Percentiles rank a stretch among this genome's conserved stretches.
Evolutionary conservation across 2,329 filamentous ascomycete species (phyloP).

Genomic region (Tolypocladium sp.): DNA sequence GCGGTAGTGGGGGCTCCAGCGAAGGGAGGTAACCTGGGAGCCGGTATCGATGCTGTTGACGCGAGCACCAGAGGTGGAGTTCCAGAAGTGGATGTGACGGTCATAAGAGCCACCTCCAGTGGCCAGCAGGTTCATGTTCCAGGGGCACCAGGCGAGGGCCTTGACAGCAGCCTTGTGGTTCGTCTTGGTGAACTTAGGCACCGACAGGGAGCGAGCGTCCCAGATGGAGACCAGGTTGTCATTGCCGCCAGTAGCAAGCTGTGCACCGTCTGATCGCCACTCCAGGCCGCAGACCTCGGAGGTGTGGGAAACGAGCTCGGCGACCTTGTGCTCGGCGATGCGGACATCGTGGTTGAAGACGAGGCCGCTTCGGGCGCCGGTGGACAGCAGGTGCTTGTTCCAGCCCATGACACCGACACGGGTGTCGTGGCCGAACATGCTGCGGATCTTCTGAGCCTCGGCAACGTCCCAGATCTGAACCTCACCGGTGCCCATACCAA

Average conservation of each 20-base stretch:
- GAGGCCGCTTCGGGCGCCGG: slow-evolving; percentile 85
- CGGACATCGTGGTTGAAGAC: slow-evolving; percentile 99
- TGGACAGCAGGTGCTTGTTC: slow-evolving; percentile 97
- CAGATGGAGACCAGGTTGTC: slow-evolving; percentile 99
- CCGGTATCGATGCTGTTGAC: slow-evolving; percentile 99
- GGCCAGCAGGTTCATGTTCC: slow-evolving; percentile 94
- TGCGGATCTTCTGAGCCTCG: slow-evolving; percentile 88
- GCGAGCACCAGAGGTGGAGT: slow-evolving; percentile 91
- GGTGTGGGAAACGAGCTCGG: slow-evolving; percentile 92
- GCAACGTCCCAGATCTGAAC: slow-evolving; percentile 99
- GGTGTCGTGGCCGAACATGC: slow-evolving; percentile 96
- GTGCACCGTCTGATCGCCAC: slow-evolving; percentile 92
- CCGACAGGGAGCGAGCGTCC: slow-evolving; percentile 87
- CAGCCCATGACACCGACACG: slow-evolving; percentile 97
- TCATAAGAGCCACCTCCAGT: slow-evolving; percentile 96
- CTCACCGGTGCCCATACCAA: slow-evolving; percentile 89
- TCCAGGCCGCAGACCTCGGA: slow-evolving; percentile 97
- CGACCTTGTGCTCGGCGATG: slow-evolving; percentile 94
- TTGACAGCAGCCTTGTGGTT: slow-evolving; percentile 99
- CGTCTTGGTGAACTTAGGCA: slow-evolving; percentile 98
- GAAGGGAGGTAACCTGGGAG: slow-evolving; percentile 90
- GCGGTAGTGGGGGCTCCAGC: slow-evolving; percentile 95
- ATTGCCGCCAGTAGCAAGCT: slow-evolving; percentile 95
- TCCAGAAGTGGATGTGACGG: slow-evolving; percentile 99
- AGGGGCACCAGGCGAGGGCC: slow-evolving; percentile 96